Evolutionary conservation across 2,329 filamentous ascomycete genomes (phyloP).

Genomic region (Phaeophleospora eucalypticola): DNA sequence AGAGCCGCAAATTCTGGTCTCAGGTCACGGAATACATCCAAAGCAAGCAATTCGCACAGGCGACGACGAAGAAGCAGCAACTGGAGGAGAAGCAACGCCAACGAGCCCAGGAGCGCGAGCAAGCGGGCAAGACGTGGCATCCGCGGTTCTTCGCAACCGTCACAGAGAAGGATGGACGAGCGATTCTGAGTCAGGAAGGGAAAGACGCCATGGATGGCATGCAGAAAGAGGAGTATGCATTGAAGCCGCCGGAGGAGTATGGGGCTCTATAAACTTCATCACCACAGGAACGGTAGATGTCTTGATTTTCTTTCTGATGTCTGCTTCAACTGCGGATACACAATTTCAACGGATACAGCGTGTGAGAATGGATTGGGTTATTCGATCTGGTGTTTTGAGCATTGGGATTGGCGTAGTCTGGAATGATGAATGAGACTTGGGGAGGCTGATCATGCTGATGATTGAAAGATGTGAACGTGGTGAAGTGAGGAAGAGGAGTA

Average conservation of each 20-base stretch:
- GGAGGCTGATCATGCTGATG: too few species aligned
- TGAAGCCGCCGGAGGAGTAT: constrained; percentile 45
- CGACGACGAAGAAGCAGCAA: constrained; percentile 82
- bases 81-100: constrained; percentile 86
- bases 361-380: too few species aligned
- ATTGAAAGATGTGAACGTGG: too few species aligned
- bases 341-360: too few species aligned
- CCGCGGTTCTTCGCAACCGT: constrained; percentile 80
- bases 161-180: constrained; percentile 57
- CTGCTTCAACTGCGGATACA: too few species aligned
- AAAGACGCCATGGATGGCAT: constrained; percentile 53
- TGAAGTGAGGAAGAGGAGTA: too few species aligned
- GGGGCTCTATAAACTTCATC: constrained; percentile 24
- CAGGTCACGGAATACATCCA: constrained; percentile 82
- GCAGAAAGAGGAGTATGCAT: constrained; percentile 48
- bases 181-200: constrained; percentile 62
- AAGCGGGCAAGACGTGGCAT: constrained; percentile 65
- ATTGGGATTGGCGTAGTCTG: too few species aligned
- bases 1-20: constrained; percentile 83
- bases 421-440: too few species aligned
- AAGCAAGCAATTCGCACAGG: constrained; percentile 75
- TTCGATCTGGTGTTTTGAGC: too few species aligned
- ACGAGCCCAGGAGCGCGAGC: constrained; percentile 76
- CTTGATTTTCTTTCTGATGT: too few species aligned
- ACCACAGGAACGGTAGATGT: too few species aligned